Percentiles rank a stretch among this genome's conserved stretches.
Evolutionary conservation across 164 flowering plant species (phyloP).

Genomic region (Kingdonia uniflora): DNA sequence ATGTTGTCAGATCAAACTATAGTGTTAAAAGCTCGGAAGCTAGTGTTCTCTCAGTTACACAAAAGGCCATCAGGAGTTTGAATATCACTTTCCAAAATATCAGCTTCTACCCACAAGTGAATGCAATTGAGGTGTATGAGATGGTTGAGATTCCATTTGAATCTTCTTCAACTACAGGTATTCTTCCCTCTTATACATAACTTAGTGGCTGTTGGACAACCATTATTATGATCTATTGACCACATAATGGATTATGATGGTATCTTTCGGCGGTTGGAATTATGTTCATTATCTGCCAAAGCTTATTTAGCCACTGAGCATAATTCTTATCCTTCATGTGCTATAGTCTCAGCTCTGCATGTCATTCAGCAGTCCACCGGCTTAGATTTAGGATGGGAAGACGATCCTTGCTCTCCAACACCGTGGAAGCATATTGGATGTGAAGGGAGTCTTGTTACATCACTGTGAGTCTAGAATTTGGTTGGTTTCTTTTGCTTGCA

Average conservation of each 20-base stretch:
- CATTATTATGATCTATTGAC: too few species aligned
- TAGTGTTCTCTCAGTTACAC: slow-evolving; percentile 25
- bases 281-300: too few species aligned
- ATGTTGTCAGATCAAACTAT: slow-evolving; percentile 37
- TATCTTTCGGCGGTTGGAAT: too few species aligned
- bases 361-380: slow-evolving; percentile 68
- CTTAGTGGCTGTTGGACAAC: too few species aligned
- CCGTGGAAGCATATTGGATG: slow-evolving; percentile 69
- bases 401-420: slow-evolving; percentile 79
- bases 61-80: slow-evolving; percentile 34
- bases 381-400: slow-evolving; percentile 72
- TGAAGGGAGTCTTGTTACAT: slow-evolving; percentile 60
- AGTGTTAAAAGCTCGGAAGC: slow-evolving; percentile 33
- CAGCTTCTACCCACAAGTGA: slow-evolving; percentile 54
- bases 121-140: slow-evolving; percentile 78
- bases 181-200: too few species aligned
- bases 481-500: neutral
- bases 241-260: too few species aligned
- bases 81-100: slow-evolving; percentile 43
- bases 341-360: slow-evolving; percentile 78
- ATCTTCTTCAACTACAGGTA: slow-evolving; percentile 77
- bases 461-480: slow-evolving; percentile 38
- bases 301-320: too few species aligned
- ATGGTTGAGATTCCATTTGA: slow-evolving; percentile 56
- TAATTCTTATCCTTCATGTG: too few species aligned